These are phyloP conservation scores for Oryza glaberrima DNA, from an alignment of 176 grass and related monocot species.

Conservation along the genomic window DNA sequence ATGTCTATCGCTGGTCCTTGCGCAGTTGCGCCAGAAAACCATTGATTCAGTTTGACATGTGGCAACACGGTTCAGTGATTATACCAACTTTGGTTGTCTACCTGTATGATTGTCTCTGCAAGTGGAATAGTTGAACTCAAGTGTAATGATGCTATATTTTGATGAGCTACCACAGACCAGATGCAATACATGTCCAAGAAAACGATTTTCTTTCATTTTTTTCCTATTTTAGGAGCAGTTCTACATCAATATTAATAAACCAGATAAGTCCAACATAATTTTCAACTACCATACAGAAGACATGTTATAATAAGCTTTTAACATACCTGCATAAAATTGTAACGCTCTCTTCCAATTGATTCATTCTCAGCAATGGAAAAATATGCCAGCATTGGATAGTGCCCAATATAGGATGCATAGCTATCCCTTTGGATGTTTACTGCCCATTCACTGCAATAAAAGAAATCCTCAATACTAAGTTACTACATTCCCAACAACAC, in stretches of 20 bases:
- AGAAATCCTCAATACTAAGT: not conserved
- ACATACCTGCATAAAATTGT: slow-evolving; percentile 91
- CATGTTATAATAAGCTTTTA: slow-evolving; percentile 19
- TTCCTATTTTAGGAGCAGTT: not conserved
- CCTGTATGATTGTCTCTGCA: not conserved
- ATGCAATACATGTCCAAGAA: not conserved
- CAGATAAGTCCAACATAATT: not conserved
- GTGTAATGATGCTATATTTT: not conserved
- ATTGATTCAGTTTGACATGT: not conserved
- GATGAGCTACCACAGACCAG: not conserved
- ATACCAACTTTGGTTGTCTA: not conserved
- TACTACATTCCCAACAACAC: not conserved
- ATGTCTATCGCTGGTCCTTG: not conserved
- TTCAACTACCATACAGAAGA: not conserved
- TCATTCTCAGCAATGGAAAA: slow-evolving; percentile 90
- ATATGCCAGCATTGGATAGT: slow-evolving; percentile 85
- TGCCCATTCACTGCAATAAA: slow-evolving; percentile 91
- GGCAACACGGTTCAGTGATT: not conserved
- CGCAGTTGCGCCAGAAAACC: not conserved
- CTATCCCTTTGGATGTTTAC: slow-evolving; percentile 93
- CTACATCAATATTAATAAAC: not conserved
- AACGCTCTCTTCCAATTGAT: slow-evolving; percentile 90
- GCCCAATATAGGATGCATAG: slow-evolving; percentile 92
- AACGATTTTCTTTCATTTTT: not conserved
- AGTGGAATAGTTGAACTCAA: not conserved